phyloP scores from a whole-genome alignment of 345 rosid species.

The Rhizophora apiculata region DNA sequence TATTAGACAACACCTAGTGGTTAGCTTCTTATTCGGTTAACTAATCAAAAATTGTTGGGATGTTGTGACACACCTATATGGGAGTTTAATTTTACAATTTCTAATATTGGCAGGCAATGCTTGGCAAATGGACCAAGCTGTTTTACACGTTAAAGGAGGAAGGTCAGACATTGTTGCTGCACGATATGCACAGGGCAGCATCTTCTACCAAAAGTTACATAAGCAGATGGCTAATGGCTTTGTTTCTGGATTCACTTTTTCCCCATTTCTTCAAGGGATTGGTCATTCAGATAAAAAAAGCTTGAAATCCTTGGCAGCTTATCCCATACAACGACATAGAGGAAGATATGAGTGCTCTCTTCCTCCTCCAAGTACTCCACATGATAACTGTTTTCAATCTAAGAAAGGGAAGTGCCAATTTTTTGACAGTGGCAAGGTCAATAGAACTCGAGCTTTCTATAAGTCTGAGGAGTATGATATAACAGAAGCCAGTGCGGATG shows the following conservation, averaged over 20 bases:
- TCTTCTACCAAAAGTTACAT: constrained; percentile 24
- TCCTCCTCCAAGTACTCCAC: constrained; percentile 6
- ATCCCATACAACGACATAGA: constrained; percentile 4
- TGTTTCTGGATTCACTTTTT: constrained; percentile 20
- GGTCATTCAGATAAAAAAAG: constrained; percentile 13
- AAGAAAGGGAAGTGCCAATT: background rate
- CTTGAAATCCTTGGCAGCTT: constrained; percentile 20
- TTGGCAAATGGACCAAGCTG: constrained; percentile 28
- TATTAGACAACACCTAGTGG: no score
- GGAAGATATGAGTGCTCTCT: constrained; percentile 26
- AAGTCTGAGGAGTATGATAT: constrained; percentile 83
- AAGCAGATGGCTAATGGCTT: constrained; percentile 15
- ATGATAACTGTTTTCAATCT: constrained; percentile 5
- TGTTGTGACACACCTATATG: no score
- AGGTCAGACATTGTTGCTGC: constrained; percentile 23
- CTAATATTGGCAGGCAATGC: constrained; percentile 38
- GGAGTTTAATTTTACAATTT: no score
- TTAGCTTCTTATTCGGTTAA: no score
- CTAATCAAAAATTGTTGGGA: no score
- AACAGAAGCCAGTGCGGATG: constrained; percentile 47
- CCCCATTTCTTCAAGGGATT: constrained; percentile 16
- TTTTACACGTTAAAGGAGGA: constrained; percentile 25
- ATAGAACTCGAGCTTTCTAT: constrained; percentile 44
- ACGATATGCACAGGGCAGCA: constrained; percentile 28
- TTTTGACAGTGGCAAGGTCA: constrained; percentile 5